Evolutionary conservation across 164 flowering plant species (phyloP).

Genomic region (Annona squamosa): DNA sequence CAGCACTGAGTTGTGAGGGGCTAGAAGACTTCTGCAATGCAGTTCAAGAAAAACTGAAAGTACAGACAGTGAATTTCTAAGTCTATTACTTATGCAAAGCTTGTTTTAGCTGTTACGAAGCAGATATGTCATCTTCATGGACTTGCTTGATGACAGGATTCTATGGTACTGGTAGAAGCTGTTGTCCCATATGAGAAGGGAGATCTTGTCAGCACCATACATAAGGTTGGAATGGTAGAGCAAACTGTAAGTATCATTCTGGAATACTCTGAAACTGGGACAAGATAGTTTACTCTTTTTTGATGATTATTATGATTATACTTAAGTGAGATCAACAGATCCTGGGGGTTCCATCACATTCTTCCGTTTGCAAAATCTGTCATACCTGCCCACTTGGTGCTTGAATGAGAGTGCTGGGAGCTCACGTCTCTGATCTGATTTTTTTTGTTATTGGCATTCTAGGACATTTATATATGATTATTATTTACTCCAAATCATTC

Average conservation of each 20-base stretch:
- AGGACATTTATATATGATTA: no score
- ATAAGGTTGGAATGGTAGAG: conserved; percentile 86
- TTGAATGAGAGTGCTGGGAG: not conserved
- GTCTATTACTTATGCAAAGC: not conserved
- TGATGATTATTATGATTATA: not conserved
- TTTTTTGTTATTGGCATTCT: not conserved
- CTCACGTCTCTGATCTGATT: not conserved
- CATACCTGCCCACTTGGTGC: not conserved
- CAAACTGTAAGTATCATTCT: conserved; percentile 47
- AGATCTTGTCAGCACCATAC: conserved; percentile 78
- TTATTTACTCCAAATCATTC: not conserved
- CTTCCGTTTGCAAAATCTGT: not conserved
- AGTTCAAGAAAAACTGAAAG: conserved; percentile 70
- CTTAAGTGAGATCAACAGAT: not conserved
- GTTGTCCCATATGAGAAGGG: conserved; percentile 83
- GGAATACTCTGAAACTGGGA: not conserved
- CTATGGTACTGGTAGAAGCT: conserved; percentile 95
- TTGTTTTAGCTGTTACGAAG: conserved; percentile 1
- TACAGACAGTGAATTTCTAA: conserved; percentile 6
- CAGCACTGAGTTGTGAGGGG: conserved; percentile 76
- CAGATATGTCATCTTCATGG: not conserved
- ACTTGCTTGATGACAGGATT: conserved; percentile 41
- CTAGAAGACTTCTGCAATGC: conserved; percentile 66
- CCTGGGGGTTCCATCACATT: not conserved
- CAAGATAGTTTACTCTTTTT: no score